phyloP scores from a whole-genome alignment of 2,329 filamentous ascomycete species.

The Colletotrichum sp. region DNA sequence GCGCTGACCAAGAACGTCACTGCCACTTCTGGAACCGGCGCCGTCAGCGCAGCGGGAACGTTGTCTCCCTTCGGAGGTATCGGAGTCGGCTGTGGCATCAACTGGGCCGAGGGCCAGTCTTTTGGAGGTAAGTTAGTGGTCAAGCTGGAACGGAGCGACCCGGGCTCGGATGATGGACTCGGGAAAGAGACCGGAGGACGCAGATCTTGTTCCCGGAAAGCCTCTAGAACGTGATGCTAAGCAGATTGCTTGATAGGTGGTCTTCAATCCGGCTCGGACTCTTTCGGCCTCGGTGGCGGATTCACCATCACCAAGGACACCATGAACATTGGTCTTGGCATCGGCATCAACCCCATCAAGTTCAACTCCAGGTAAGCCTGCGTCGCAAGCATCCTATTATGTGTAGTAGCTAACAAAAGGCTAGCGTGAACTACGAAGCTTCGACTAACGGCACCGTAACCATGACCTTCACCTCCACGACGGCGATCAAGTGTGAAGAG shows the following conservation, averaged over 20 bases:
- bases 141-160: not conserved
- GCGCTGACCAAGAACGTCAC: constrained; percentile 12
- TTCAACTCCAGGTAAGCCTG: constrained; percentile 2
- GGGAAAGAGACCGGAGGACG: not conserved
- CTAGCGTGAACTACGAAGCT: constrained; percentile 2
- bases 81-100: constrained; percentile 11
- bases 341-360: not conserved
- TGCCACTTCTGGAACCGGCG: not conserved
- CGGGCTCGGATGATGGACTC: not conserved
- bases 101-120: constrained; percentile 3
- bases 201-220: not conserved
- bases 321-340: constrained; percentile 10
- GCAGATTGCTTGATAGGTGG: not conserved
- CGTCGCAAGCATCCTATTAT: not conserved
- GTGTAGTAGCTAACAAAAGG: not conserved
- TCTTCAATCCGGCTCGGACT: constrained; percentile 8
- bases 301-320: constrained; percentile 16
- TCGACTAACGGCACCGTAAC: constrained; percentile 8
- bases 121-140: constrained; percentile 1
- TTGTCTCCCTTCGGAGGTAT: constrained; percentile 4
- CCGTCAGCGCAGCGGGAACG: constrained; percentile 8
- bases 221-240: not conserved
- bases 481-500: constrained; percentile 9
- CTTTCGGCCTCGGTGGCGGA: constrained; percentile 15
- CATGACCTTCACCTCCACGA: constrained; percentile 5